Evolutionary conservation across 257 asterid genomes (phyloP), one percentile per base, ranked within the genome.

Genomic region (Plectranthus barbatus): DNA sequence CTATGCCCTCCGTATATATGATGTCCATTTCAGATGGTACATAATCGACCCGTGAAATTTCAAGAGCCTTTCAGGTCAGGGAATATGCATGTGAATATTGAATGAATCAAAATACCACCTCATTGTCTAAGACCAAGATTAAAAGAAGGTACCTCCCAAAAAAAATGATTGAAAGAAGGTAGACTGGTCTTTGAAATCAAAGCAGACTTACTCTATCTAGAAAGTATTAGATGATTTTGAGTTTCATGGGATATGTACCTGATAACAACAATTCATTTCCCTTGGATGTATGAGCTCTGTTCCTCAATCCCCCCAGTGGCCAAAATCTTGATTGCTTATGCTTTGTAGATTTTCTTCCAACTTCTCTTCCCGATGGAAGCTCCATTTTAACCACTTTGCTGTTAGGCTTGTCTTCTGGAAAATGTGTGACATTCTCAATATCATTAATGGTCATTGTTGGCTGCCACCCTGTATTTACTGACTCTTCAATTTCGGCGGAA

Each of bases 21-120:
- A 89, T 89, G 74, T 92, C 99, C 95, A 76, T 79, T 70, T 85
- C 79, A 18, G 94, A 84, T 50, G 99, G 99, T 76, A 80, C 87
- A 46, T 92, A 92, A 33, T 86, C 92, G 24, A 15, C 76, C 71
- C 72, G 81, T 9, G 95, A 83, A 71, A 89, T 81, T 54, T 89
- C 95, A 72, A 76, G 84, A 72, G 96, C 97, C 99, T 92, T 66
- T 44, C 56, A 18, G n/a, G 51, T 36, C 66, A 37, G 19, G 64
- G 39, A 57, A 54, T 44, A 45, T 26, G 47, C 51, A 50, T n/a
- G 21, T 67, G 46, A 70, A 47, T 47, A 40, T 64, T 5, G 40
- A 57, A 59, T 44, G 10, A 48, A 44, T 24, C 55, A 37, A 14
- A 14, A 21, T 20, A 20, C 4, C 52, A 31, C 11, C 24, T 2